phyloP scores from a whole-genome alignment of 2,329 filamentous ascomycete genomes.

The Exserohilum turcica region DNA sequence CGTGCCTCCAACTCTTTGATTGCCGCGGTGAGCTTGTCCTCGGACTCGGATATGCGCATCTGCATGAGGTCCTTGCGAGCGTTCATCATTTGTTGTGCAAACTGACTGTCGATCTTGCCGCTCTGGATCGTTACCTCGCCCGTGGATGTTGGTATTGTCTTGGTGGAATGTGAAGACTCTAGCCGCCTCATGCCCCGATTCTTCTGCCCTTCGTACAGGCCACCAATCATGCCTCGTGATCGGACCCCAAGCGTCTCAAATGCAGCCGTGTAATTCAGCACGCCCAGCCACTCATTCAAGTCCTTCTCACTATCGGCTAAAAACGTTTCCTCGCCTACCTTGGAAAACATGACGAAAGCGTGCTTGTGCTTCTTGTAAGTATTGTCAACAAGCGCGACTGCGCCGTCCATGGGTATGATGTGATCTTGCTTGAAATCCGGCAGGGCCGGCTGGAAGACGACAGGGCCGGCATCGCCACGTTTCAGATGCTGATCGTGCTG shows the following conservation, averaged over 20 bases:
- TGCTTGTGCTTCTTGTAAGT: slow-evolving; percentile 96
- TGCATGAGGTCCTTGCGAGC: slow-evolving; percentile 83
- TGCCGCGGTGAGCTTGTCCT: slow-evolving; percentile 73
- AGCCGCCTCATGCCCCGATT: slow-evolving; percentile 73
- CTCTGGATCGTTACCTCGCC: slow-evolving; percentile 76
- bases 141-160: slow-evolving; percentile 70
- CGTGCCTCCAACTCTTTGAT: slow-evolving; percentile 82
- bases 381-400: slow-evolving; percentile 83
- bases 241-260: slow-evolving; percentile 90
- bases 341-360: slow-evolving; percentile 87
- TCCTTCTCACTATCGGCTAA: slow-evolving; percentile 88
- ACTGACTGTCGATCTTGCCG: slow-evolving; percentile 76
- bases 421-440: slow-evolving; percentile 93
- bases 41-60: slow-evolving; percentile 80
- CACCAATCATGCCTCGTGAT: slow-evolving; percentile 84
- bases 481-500: slow-evolving; percentile 85
- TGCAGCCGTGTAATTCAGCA: slow-evolving; percentile 93
- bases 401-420: slow-evolving; percentile 90
- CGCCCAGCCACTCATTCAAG: slow-evolving; percentile 94
- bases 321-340: slow-evolving; percentile 83
- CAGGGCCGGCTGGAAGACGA: slow-evolving; percentile 88
- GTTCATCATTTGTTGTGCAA: slow-evolving; percentile 83
- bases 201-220: slow-evolving; percentile 81
- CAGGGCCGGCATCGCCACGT: slow-evolving; percentile 74
- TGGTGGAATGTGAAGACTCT: slow-evolving; percentile 60